Base-by-base conservation (phyloP, 2,329 filamentous ascomycete species). In the Pseudopyrenochaeta lycopersici region DNA sequence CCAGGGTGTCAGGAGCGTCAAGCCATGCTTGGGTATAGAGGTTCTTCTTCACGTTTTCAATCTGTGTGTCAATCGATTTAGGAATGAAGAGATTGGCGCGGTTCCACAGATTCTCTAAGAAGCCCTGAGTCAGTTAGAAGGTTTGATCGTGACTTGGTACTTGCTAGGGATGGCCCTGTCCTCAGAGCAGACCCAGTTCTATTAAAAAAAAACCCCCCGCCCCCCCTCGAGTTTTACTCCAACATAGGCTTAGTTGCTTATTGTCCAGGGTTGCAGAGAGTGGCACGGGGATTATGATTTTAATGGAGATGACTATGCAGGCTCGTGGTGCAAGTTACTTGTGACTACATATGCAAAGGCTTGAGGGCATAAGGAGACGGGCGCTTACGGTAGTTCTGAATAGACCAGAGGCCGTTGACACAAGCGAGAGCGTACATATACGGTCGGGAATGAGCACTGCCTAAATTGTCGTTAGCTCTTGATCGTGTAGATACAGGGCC, bases 21-120 rank as follows among this genome's bases (percentile, higher is more conserved):
- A 95, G 84, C 82, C 87, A 96, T 12, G 78, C 76, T 2, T 80
- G 69, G 0, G 84, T 81, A 73, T 94, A 96, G 47, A 94, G 80
- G 59, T 87, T 85, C 11, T 75, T 76, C 40, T 90, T 88, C 2
- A 89, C 83, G 67, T 86, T 85, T 14, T 78, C 78, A 38, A 96
- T 81, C 64, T 87, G 85, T 17, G 80, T 80, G 73, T 92, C 89
- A 31, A 90, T 78, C 10, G 86, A 80, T 72, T 91, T 91, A 29
- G 92, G 92, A 11, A 91, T 77, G 68, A 85, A 81, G 49, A 86
- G 77, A 61, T 82, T 82, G 62, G 83, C 80, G 33, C 84, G 79
- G 63, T 84, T 80, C 43, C 80, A 76, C 46, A 94, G 74, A 68
- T 92, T 90, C 67, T 90, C 66, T 14, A 76, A 43, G 36, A 86